Percentiles rank a stretch among this genome's conserved stretches.
Evolutionary conservation across 441 rosid species (phyloP).

Genomic region (Sinapis alba): DNA sequence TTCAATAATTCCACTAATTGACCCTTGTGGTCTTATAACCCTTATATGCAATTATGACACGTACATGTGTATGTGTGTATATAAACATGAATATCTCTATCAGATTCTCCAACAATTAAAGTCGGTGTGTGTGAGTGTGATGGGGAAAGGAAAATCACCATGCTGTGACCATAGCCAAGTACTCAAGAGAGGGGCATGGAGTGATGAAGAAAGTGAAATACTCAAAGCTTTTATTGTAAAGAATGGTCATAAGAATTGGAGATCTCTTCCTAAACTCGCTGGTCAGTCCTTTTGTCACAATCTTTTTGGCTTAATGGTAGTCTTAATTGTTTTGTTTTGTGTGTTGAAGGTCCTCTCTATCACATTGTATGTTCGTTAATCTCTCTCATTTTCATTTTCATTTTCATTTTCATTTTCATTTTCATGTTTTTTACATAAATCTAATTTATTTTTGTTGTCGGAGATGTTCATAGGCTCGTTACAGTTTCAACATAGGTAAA

Average conservation of each 20-base stretch:
- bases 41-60: constrained; percentile 11
- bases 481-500: not conserved
- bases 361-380: not conserved
- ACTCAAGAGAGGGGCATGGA: constrained; percentile 40
- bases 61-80: constrained; percentile 7
- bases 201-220: constrained; percentile 37
- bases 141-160: constrained; percentile 32
- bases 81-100: constrained; percentile 11
- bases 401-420: constrained; percentile 7
- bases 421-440: not conserved
- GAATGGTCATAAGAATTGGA: constrained; percentile 38
- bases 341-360: not conserved
- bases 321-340: not conserved
- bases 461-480: not conserved
- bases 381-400: not conserved
- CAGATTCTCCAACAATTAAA: constrained; percentile 19
- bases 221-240: constrained; percentile 29
- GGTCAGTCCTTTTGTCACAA: constrained; percentile 23
- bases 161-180: constrained; percentile 36
- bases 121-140: constrained; percentile 1
- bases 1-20: not conserved
- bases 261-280: constrained; percentile 39
- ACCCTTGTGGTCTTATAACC: not conserved
- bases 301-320: not conserved
- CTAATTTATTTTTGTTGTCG: not conserved